These are phyloP conservation scores for Leishmania arabica DNA, from an alignment of 208 protist genomes.

Conservation along the genomic window DNA sequence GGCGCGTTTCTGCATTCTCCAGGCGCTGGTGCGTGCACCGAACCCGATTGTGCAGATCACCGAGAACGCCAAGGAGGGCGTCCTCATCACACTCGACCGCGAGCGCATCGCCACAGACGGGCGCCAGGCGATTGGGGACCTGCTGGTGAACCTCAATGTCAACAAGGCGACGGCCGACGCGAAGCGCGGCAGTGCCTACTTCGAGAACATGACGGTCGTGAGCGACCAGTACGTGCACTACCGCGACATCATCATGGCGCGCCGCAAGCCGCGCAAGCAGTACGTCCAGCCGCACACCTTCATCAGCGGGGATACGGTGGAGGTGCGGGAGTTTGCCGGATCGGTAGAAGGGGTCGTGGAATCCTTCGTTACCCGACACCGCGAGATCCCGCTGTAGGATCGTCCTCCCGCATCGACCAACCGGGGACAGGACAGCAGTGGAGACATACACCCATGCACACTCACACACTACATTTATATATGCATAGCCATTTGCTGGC, in stretches of 20 bases:
- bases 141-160: conserved; percentile 71
- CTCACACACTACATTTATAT: neutral
- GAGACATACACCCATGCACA: neutral
- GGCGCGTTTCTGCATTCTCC: conserved; percentile 90
- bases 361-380: conserved; percentile 59
- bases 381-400: conserved; percentile 53
- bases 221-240: conserved; percentile 60
- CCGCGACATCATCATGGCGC: conserved; percentile 71
- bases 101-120: conserved; percentile 82
- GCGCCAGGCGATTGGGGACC: conserved; percentile 64
- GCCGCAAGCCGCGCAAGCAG: conserved; percentile 88
- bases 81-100: conserved; percentile 71
- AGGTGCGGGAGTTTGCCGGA: conserved; percentile 57
- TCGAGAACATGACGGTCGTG: conserved; percentile 62
- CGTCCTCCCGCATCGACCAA: neutral
- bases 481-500: too few species aligned
- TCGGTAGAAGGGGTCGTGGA: conserved; percentile 56
- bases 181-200: conserved; percentile 55
- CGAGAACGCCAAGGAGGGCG: conserved; percentile 50
- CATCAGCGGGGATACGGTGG: conserved; percentile 48
- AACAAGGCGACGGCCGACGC: conserved; percentile 86
- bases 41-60: conserved; percentile 61
- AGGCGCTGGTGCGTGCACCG: conserved; percentile 60
- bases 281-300: conserved; percentile 86
- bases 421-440: neutral